Evolutionary conservation across 192 early-diverging fungal genomes (phyloP).

Genomic region (Thoreauomyces humboldtii): DNA sequence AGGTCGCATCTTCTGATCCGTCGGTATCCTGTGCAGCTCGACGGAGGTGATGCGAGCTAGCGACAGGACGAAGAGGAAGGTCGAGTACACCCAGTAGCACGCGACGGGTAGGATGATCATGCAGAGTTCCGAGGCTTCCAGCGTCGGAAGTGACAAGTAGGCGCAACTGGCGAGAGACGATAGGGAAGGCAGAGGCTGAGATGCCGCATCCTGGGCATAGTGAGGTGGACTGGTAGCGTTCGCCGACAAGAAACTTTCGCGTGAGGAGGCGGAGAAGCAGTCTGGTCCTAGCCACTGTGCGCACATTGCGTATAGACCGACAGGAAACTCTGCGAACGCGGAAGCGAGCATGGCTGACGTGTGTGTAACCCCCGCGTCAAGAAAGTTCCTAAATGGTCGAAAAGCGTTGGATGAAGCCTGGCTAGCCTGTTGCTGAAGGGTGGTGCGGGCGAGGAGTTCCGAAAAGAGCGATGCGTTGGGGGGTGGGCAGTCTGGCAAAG

Average conservation of each 20-base stretch:
- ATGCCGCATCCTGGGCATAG: no score
- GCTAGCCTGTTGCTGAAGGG: no score
- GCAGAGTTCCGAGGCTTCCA: constrained; percentile 16
- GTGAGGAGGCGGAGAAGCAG: no score
- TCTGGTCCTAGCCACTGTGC: not conserved
- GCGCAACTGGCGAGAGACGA: constrained; percentile 2
- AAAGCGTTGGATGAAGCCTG: no score
- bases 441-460: no score
- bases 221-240: no score
- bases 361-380: no score
- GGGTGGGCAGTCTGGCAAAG: no score
- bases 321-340: not conserved
- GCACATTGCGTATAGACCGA: not conserved
- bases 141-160: constrained; percentile 9
- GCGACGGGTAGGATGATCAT: constrained; percentile 53
- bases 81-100: constrained; percentile 70
- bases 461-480: no score
- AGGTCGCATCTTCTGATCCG: constrained; percentile 49
- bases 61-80: constrained; percentile 64
- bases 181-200: no score
- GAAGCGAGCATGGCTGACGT: not conserved
- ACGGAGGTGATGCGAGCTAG: constrained; percentile 54
- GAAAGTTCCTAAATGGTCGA: no score
- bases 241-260: no score
- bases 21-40: constrained; percentile 70